Evolutionary conservation across 169 alveolate species (phyloP), one percentile per base, ranked within the genome.

Genomic region (Cryptosporidium parvum): DNA sequence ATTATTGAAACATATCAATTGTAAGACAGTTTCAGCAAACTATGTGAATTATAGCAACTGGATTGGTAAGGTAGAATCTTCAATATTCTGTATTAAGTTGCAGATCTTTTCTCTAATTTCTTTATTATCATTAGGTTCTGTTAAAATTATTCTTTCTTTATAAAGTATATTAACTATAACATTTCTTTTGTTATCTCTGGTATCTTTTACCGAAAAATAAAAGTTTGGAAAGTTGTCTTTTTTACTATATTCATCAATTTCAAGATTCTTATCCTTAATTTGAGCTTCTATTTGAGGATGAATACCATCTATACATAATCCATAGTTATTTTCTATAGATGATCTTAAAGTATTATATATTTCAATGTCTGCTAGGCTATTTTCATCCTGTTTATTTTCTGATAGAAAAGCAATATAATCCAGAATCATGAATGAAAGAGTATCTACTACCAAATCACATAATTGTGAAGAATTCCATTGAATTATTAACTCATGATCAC

Each of bases 11-110:
- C 21, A 33, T 61, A 61, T 61, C 69, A 12, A 61, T 59, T 61
- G 23, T 61, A 61, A 21, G 23, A 5, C n/a, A 14, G 6, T 48
- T 48, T 48, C 23, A 48, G 67, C 67, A 56, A 29, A 33, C 33
- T 35, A 12, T 65, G 72, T 31, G 29, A 65, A 37, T 42, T 73
- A 73, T 52, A 73, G 68, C 7, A 73, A 37, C 51, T 59, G 59
- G 2, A 80, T 21, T 23, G 89, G 89, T 62, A 80, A 21, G 16
- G 75, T 62, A 21, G 89, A 62, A 45, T 80, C 89, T 65, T 80
- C 89, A 29, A 80, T 65, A 42, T 48, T 80, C n/a, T 58, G 67
- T 44, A 80, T 80, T n/a, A 80, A 26, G 16, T 58, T 80, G 45
- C 18, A 44, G 5, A 80, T 65, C 16, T 8, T 62, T 80, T 65